Evolutionary conservation across 176 grass and related monocot genomes (phyloP), one percentile per base, ranked within the genome.

Genomic region (Phyllostachys edulis): DNA sequence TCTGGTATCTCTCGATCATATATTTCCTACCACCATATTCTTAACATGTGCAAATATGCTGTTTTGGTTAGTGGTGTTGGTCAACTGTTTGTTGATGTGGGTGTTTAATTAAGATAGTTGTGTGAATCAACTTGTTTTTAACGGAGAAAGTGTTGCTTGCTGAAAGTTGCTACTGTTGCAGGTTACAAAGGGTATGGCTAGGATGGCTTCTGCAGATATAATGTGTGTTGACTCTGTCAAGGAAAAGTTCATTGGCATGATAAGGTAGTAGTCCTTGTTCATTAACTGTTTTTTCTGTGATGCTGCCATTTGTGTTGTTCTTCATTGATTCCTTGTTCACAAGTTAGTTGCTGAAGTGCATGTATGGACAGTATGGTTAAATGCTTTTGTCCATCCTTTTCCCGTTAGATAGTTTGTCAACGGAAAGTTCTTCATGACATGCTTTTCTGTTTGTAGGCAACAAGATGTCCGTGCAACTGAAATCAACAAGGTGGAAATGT

Each of bases 391-490:
- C 20, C 14, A 21, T 76, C 2, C 0, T 65, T 64, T 75, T 18
- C 14, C 7, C 5, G 63, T n/a, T 14, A 75, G 52, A 24, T 6
- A 71, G 24, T 10, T 1, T 70, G 24, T 72, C 49, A 17, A 32
- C n/a, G 15, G 11, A 49, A 80, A 47, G 5, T 57, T 84, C 17
- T 41, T 79, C 26, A 84, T 73, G 13, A 4, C 38, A 8, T 73
- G 59, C 71, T 64, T 6, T 49, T 39, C 10, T 78, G n/a, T 73
- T 72, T 66, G 39, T 75, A 95, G 96, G 91, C 93, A 98, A 84
- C 96, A 98, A 90, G 93, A 98, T 90, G 93, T 98, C 26, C 89
- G 96, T 80, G 91, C 93, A 85, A 98, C 96, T 86, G 96, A 98
- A 92, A 98, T 98, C 11, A 93, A 98, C 55, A 98, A 98, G 82